Base-by-base conservation (phyloP, 805 yeast genomes). In the Suhomyces prunicola region DNA sequence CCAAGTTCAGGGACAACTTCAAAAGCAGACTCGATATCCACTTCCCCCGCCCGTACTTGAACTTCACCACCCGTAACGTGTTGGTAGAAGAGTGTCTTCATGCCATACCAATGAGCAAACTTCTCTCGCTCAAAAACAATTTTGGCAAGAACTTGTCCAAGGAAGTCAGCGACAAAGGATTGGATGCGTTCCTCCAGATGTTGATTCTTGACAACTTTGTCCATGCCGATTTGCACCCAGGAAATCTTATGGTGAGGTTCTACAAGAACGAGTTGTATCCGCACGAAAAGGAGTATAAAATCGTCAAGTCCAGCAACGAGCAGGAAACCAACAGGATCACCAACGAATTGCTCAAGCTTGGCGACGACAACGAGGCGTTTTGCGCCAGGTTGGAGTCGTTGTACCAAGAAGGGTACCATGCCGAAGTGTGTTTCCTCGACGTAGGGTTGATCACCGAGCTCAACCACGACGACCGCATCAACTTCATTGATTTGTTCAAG, bases 151-250 rank as follows among this genome's bases (percentile, higher is more conserved):
- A 77, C 48, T 61, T 90, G 42, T 84, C 92, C 13, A 85, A 84
- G 59, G 84, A 82, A 61, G 76, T 86, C 27, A 85, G 91, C 63
- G 91, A 88, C 62, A 87, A 87, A 56, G 88, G 96, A 7, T 82
- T 94, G 23, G 96, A 94, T 66, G 88, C 97, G 4, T 94, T 94
- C 61, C 74, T 94, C 57, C 88, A 91, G 62, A 94, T 94, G 99
- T 76, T 94, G 56, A 87, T 94, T 49, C 70, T 93, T 50, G 96
- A 94, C 71, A 92, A 94, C 67, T 94, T 94, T 68, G 90, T 92
- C 44, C 99, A 94, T 68, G 93, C 98, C 0, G 99, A 94, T 71
- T 76, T 94, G 54, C 99, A 94, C 60, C 97, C 99, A 0, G 99
- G 99, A 3, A 94, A 94, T 67, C 89, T 94, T 64, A 82, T 91